phyloP scores from a whole-genome alignment of 208 protist genomes.

The Wallacemonas sp. region DNA sequence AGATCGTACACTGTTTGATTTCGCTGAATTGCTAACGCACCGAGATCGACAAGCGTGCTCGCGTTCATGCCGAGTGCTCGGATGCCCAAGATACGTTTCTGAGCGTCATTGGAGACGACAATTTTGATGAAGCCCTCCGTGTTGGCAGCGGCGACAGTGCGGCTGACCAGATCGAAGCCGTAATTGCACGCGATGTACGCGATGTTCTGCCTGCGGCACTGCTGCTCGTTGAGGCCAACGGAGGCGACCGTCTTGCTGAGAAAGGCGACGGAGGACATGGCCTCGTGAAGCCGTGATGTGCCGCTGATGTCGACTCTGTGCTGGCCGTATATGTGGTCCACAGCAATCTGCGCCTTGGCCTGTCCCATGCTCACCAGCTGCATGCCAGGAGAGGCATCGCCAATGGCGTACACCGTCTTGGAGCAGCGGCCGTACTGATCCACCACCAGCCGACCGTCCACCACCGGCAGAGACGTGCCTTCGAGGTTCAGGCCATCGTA shows the following conservation, averaged over 20 bases:
- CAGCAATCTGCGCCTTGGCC: constrained; percentile 50
- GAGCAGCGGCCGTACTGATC: constrained; percentile 54
- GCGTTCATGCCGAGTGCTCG: constrained; percentile 63
- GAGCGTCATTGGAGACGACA: constrained; percentile 59
- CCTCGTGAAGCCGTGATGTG: constrained; percentile 21
- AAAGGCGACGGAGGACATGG: constrained; percentile 52
- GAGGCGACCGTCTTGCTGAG: constrained; percentile 51
- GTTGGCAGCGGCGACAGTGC: constrained; percentile 61
- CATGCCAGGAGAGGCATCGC: constrained; percentile 51
- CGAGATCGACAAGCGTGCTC: constrained; percentile 73
- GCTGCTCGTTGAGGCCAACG: constrained; percentile 71
- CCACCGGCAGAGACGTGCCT: constrained; percentile 43
- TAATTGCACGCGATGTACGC: constrained; percentile 59
- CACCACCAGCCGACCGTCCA: constrained; percentile 43
- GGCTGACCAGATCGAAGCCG: constrained; percentile 70
- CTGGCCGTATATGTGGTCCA: constrained; percentile 73
- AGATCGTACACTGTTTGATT: constrained; percentile 62
- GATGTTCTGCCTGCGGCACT: constrained; percentile 56
- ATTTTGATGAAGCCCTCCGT: constrained; percentile 83
- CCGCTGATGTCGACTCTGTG: background rate
- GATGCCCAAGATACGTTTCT: constrained; percentile 61
- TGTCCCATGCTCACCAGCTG: constrained; percentile 66
- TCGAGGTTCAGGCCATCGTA: constrained; percentile 62
- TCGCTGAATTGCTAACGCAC: constrained; percentile 60
- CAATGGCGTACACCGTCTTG: constrained; percentile 64